Base-by-base conservation (phyloP, 192 early-diverging fungal genomes). In the Coemansia asiatica region DNA sequence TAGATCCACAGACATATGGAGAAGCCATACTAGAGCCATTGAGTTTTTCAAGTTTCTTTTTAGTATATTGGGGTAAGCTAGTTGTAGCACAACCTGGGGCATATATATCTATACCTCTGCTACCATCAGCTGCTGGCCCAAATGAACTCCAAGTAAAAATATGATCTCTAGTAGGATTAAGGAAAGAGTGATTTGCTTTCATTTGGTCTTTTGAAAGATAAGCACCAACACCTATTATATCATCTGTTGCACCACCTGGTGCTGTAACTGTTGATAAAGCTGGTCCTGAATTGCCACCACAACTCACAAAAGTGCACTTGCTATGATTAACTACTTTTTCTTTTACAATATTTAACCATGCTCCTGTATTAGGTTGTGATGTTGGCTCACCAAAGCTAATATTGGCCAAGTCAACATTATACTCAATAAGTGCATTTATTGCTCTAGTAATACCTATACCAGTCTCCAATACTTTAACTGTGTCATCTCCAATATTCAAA, bases 11-110 rank as follows among this genome's bases (percentile, higher is more conserved):
- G 40, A 87, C 86, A 70, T 95, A 94, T 38, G 97, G 97, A 50
- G 88, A 85, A 46, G 89, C 88, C 97, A 99, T 99, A 58, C 88
- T 90, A 15, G 97, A 97, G 58, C 96, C 97, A 74, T 97, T 97
- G 87, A 89, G 89, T 36, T 91, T 81, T 63, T 87, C 84, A 47
- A 87, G 72, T 25, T 84, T 85, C 47, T 86, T 71, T 18, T 87
- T 76, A 9, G 85, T 88, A 76, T 91, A 99, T 22, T 88, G 79
- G 6, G 97, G 95, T 28, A 92, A 90, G 60, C 87, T 88, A 10
- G 95, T 92, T 54, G 96, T 89, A 9, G 97, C 97, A 28, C 90
- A 91, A 27, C 97, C 97, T n/a, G 96, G 95, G 18, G 90, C 92
- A 72, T 89, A 93, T 7, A 91, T 81, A 68, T 90, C 85, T 4